Conservation (phyloP, 345 rosid species). For the Anastatica hierochuntica region DNA sequence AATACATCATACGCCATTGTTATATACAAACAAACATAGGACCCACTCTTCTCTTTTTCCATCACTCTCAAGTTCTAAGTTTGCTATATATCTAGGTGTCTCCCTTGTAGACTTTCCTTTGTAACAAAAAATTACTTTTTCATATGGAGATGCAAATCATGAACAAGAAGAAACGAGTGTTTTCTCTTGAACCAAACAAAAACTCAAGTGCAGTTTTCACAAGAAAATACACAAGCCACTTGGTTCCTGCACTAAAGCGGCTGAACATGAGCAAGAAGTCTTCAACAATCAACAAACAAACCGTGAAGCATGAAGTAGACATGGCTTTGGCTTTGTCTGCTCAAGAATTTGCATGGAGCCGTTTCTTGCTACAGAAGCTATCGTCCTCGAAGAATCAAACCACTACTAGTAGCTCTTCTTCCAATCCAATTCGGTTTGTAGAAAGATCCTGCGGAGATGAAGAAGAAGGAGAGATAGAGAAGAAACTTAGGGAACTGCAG, state of each 20-base stretch:
- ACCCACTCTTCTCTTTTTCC: conserved; percentile 12
- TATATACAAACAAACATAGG: conserved; percentile 17
- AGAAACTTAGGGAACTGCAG: conserved; percentile 21
- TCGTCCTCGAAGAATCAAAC: conserved; percentile 14
- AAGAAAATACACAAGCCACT: conserved; percentile 29
- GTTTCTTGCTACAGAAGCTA: conserved; percentile 28
- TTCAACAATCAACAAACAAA: conserved; percentile 15
- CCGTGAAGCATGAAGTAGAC: conserved; percentile 37
- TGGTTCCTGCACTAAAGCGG: conserved; percentile 32
- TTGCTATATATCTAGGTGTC: conserved; percentile 11
- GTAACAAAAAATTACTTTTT: not conserved
- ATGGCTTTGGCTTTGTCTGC: conserved; percentile 39
- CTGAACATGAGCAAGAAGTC: conserved; percentile 19
- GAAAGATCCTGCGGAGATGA: conserved; percentile 2
- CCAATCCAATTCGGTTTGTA: not conserved
- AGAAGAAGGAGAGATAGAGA: conserved; percentile 14
- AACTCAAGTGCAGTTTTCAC: conserved; percentile 14
- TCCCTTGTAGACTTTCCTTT: conserved; percentile 18
- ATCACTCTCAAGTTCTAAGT: conserved; percentile 6
- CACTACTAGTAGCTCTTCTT: conserved; percentile 3
- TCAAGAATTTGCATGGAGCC: conserved; percentile 39
- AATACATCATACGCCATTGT: no score
- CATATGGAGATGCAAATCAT: conserved; percentile 26
- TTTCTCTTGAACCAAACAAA: conserved; percentile 27
- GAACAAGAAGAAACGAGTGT: conserved; percentile 25